phyloP scores from a whole-genome alignment of 371 early-diverging fungal species.

The Mortierella sp. region DNA sequence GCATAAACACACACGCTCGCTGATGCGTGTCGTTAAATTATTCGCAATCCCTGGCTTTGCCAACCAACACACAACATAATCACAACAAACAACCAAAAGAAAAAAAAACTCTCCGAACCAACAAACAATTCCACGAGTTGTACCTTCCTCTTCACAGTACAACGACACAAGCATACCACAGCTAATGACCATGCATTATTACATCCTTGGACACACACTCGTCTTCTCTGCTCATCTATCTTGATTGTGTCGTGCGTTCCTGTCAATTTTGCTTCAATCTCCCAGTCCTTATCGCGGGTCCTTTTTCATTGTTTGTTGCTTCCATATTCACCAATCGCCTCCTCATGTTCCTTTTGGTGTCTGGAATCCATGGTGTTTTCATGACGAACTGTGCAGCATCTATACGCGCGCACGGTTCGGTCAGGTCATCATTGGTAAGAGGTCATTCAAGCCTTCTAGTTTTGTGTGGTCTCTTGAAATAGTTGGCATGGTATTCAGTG shows the following conservation, averaged over 20 bases:
- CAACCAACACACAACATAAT: neutral
- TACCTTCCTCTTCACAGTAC: neutral
- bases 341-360: neutral
- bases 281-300: neutral
- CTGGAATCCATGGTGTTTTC: neutral
- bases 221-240: neutral
- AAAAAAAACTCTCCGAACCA: conserved; percentile 8
- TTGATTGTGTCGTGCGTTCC: neutral
- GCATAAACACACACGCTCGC: conserved; percentile 1
- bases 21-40: conserved; percentile 15
- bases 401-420: too few species aligned
- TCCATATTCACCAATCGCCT: neutral
- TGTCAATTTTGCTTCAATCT: neutral
- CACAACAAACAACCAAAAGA: neutral
- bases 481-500: neutral
- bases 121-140: neutral
- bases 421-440: too few species aligned
- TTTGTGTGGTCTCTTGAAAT: neutral
- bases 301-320: neutral
- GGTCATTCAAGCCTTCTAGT: neutral
- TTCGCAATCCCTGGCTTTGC: neutral
- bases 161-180: neutral
- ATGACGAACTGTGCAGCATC: neutral
- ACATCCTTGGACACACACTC: neutral
- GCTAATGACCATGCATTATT: neutral